phyloP scores from a whole-genome alignment of 192 early-diverging fungal species.

The Coemansia sp. region DNA sequence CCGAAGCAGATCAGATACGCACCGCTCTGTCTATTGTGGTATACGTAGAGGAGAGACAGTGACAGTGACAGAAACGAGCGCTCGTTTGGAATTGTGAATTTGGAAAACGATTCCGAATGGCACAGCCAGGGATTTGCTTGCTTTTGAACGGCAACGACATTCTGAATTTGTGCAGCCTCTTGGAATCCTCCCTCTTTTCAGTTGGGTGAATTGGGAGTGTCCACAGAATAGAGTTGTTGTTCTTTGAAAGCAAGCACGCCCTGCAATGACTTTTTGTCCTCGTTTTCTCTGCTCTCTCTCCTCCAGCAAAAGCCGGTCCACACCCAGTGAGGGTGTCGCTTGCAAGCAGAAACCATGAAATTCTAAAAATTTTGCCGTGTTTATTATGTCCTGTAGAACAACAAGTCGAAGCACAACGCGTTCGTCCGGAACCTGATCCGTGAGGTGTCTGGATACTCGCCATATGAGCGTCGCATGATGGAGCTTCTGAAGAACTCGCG shows the following conservation, averaged over 20 bases:
- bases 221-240: no score
- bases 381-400: conserved; percentile 54
- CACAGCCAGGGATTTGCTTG: no score
- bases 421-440: conserved; percentile 95
- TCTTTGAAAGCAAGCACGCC: no score
- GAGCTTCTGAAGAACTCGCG: conserved; percentile 99
- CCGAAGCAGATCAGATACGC: neutral
- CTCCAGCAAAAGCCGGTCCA: no score
- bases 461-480: conserved; percentile 99
- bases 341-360: neutral
- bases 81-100: no score
- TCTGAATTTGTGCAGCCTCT: neutral
- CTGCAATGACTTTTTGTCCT: no score
- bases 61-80: no score
- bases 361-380: neutral
- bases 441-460: conserved; percentile 96
- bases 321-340: no score
- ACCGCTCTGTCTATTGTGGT: neutral
- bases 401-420: conserved; percentile 72
- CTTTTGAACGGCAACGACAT: neutral
- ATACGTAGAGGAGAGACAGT: neutral
- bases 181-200: no score
- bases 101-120: no score
- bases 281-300: no score
- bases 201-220: no score